Evolutionary conservation across 208 protist species (phyloP), one percentile per base, ranked within the genome.

Genomic region (Acanthamoeba healyi): DNA sequence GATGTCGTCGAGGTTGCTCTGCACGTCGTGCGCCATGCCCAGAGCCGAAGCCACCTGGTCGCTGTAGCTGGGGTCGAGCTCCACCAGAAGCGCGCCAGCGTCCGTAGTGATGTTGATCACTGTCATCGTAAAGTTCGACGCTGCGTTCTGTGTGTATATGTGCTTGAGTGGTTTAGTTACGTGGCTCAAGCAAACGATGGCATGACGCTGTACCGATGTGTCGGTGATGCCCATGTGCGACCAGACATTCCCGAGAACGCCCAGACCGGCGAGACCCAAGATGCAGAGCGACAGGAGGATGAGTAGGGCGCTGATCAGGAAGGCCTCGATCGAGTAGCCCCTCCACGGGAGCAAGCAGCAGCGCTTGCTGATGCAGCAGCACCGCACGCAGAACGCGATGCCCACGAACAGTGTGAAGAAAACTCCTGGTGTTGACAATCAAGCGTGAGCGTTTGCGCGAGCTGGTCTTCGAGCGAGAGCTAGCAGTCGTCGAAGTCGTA

Each of bases 271-370:
- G 22, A 84, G 74, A 12, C 74, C 74, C 42, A 84, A 24, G 9
- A 56, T 24, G 74, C 38, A 84, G n/a, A 84, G 24, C 22, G 22
- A 6, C 22, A 84, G 7, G 40, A 56, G 0, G 9, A 84, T 7
- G 38, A 84, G 74, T 0, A 1, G 7, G n/a, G 17, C 12, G 44
- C 26, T 38, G n/a, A 84, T 29, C n/a, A 84, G 12, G n/a, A 84
- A 3, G 1, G 10, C 42, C 42, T 49, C 74, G n/a, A 26, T 44
- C 2, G 26, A 29, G 26, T 38, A 36, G 74, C 44, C 26, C 26
- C 29, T 6, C 44, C 38, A 84, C n/a, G 74, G 74, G 0, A 84
- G 42, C 19, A 84, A 26, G 74, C 74, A 84, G 74, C 74, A 56
- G 19, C 74, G 74, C 2, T 56, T 84, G n/a, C 74, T 4, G 26